phyloP scores from a whole-genome alignment of 768 basidiomycete species.

The Suillus spraguei region DNA sequence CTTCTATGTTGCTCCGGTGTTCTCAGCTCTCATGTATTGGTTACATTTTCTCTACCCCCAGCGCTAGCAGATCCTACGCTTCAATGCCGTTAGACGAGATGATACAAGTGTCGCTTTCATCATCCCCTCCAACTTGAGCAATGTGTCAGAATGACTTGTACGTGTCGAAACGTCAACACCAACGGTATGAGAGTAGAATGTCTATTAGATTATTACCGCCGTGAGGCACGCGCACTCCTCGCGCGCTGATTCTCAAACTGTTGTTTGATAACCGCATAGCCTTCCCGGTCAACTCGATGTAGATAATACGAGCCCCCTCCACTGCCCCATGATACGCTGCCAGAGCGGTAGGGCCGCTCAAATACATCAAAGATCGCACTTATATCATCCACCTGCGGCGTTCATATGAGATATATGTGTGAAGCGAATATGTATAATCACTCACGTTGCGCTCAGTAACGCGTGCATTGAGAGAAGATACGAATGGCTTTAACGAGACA shows the following conservation, averaged over 20 bases:
- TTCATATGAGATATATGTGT: slow-evolving; percentile 10
- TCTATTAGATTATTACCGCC: slow-evolving; percentile 20
- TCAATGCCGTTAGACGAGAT: too few species aligned
- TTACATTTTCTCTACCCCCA: too few species aligned
- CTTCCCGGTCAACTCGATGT: slow-evolving; percentile 74
- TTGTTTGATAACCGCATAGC: slow-evolving; percentile 62
- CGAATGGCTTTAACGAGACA: slow-evolving; percentile 85
- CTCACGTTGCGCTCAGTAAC: slow-evolving; percentile 84
- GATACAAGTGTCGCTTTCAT: neutral
- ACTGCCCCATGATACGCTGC: slow-evolving; percentile 82
- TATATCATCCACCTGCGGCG: slow-evolving; percentile 68
- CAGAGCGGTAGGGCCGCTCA: slow-evolving; percentile 66
- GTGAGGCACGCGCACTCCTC: slow-evolving; percentile 25
- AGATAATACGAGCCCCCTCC: slow-evolving; percentile 71
- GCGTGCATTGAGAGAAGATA: slow-evolving; percentile 67
- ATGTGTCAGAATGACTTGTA: neutral
- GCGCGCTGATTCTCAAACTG: slow-evolving; percentile 54
- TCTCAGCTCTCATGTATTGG: neutral
- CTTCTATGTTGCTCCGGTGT: neutral
- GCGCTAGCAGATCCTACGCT: too few species aligned
- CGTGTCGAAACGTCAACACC: neutral
- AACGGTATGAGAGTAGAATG: neutral
- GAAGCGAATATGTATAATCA: slow-evolving; percentile 10
- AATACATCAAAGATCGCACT: slow-evolving; percentile 81
- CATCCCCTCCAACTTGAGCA: neutral